A percentile compares a stretch with the other conserved stretches of the same genome.
Conservation (phyloP, 2,329 filamentous ascomycete species). For the Triangularia setosa region DNA sequence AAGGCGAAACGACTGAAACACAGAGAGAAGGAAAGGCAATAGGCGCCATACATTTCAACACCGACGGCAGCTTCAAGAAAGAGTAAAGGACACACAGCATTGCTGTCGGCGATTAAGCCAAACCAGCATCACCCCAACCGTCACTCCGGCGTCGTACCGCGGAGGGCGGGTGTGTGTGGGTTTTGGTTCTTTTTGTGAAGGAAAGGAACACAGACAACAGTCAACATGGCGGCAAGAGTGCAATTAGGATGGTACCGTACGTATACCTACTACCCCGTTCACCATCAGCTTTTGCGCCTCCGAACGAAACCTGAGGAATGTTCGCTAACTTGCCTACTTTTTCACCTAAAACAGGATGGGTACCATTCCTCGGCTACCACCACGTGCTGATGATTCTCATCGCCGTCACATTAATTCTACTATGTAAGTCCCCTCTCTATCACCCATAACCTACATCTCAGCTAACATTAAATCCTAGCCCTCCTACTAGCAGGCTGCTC, state of each 20-base stretch:
- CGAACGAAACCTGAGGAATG: neutral
- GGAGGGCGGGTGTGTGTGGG: slow-evolving; percentile 27
- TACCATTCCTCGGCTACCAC: slow-evolving; percentile 69
- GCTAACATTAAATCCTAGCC: slow-evolving; percentile 48
- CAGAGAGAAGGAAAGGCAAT: slow-evolving; percentile 8
- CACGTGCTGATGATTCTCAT: slow-evolving; percentile 98
- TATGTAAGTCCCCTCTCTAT: slow-evolving; percentile 63
- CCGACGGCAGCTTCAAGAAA: neutral
- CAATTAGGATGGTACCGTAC: slow-evolving; percentile 49
- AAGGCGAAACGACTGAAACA: neutral
- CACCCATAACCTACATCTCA: neutral
- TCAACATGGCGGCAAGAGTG: slow-evolving; percentile 35
- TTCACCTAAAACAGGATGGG: slow-evolving; percentile 47
- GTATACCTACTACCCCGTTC: slow-evolving; percentile 25
- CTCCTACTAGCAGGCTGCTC: slow-evolving; percentile 93
- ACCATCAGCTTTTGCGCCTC: neutral
- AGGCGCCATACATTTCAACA: slow-evolving; percentile 19
- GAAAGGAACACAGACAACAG: neutral
- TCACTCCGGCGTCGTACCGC: slow-evolving; percentile 22
- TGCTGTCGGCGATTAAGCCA: neutral
- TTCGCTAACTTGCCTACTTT: slow-evolving; percentile 1
- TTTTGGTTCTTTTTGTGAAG: neutral
- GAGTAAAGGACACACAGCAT: neutral
- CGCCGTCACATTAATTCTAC: slow-evolving; percentile 84
- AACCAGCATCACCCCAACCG: slow-evolving; percentile 18